Conservation (phyloP, 164 flowering plant species). For the Kalanchoe fedtschenkoi region DNA sequence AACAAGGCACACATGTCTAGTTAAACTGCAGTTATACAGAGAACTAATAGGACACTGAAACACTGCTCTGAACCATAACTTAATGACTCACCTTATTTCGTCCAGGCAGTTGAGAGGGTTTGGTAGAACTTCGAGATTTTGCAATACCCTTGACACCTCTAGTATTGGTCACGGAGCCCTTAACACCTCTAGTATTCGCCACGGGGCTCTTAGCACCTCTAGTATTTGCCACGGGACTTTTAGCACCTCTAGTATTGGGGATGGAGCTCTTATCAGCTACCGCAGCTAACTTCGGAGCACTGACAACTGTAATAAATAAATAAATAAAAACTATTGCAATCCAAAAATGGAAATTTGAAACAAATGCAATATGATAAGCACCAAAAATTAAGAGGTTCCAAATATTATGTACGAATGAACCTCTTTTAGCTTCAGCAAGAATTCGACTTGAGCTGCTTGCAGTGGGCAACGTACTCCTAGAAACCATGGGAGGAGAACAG, state of each 20-base stretch:
- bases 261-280: neutral
- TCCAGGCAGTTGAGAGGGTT: neutral
- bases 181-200: neutral
- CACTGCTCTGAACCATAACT: neutral
- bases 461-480: conserved; percentile 14
- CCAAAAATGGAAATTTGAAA: neutral
- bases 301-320: neutral
- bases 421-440: conserved; percentile 18
- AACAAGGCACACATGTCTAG: neutral
- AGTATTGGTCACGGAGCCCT: neutral
- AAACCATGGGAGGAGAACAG: conserved; percentile 14
- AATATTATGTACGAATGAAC: conserved; percentile 9
- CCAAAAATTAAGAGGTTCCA: neutral
- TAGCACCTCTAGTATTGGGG: neutral
- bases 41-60: neutral
- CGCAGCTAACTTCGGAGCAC: neutral
- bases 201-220: neutral
- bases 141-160: neutral
- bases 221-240: neutral
- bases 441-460: conserved; percentile 19
- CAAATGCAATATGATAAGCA: neutral
- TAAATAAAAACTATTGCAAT: neutral
- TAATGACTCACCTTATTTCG: neutral
- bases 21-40: neutral
- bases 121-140: neutral